A percentile compares a stretch with the other conserved stretches of the same genome.
phyloP scores from a whole-genome alignment of 345 rosid genomes.

The Noccaea bulbosa region DNA sequence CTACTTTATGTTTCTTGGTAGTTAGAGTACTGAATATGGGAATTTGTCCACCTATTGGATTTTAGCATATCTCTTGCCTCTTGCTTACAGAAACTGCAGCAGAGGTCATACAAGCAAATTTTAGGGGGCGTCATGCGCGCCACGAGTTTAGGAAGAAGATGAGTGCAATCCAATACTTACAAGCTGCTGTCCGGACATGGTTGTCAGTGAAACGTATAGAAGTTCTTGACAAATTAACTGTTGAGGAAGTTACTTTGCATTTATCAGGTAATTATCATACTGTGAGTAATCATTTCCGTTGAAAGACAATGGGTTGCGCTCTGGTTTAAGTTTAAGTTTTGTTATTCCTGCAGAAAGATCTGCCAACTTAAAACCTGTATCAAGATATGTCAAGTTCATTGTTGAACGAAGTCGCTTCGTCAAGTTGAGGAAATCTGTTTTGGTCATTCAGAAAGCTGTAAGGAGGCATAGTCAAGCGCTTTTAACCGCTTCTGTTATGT shows the following conservation, averaged over 20 bases:
- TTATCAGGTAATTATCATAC: constrained; percentile 45
- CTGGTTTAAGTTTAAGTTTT: constrained; percentile 23
- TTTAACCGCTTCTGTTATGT: constrained; percentile 8
- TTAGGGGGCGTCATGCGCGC: constrained; percentile 54
- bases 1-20: constrained; percentile 13
- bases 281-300: neutral
- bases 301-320: constrained; percentile 3
- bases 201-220: constrained; percentile 53
- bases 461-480: constrained; percentile 42
- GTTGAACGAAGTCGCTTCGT: constrained; percentile 58
- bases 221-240: constrained; percentile 27
- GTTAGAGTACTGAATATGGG: constrained; percentile 10
- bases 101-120: constrained; percentile 62
- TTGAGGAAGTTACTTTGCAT: constrained; percentile 34
- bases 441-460: constrained; percentile 63
- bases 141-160: constrained; percentile 52
- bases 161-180: constrained; percentile 55
- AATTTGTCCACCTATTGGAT: constrained; percentile 27
- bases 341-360: constrained; percentile 46
- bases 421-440: constrained; percentile 49
- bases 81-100: constrained; percentile 64
- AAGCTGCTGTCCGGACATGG: constrained; percentile 62
- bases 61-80: neutral
- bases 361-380: constrained; percentile 39
- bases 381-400: constrained; percentile 49